Evolutionary conservation across 495 filamentous ascomycete species (phyloP), one percentile per base, ranked within the genome.

Genomic region (Tetracladium setigerum): DNA sequence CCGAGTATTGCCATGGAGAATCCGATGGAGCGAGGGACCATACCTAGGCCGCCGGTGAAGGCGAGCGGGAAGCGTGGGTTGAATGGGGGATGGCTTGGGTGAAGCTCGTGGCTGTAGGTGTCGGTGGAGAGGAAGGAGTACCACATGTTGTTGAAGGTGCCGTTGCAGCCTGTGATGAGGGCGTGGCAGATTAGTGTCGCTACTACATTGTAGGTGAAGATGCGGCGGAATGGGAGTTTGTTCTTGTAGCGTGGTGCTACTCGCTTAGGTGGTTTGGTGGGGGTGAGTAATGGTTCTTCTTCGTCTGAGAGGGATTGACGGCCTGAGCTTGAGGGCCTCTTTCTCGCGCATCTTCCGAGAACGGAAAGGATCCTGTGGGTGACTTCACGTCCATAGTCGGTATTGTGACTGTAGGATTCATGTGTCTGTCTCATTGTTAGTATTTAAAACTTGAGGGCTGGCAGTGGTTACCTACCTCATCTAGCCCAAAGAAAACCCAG

Each of bases 141-240:
- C 86, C 85, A 91, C 38, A 91, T 73, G 41, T 81, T 84, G 63
- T 87, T 87, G 72, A 90, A 92, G 36, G 86, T 86, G 49, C 83
- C 84, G 62, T 89, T 74, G 56, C 89, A 85, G 57, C 85, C 79
- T 33, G 83, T 79, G 45, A 92, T 73, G 52, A 89, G 73, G 37
- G 75, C 82, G 61, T 84, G 81, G 1, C 82, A 74, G 11, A 80
- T 38, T 3, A 92, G 67, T 1, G 86, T 89, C 52, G 64, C 71
- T 54, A 79, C 50, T 17, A 95, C 82, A 54, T 91, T 91, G 42
- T 73, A 74, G 2, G 86, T 92, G 72, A 87, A 92, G 48, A 95
- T 86, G 19, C 76, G 73, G 16, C 77, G 73, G 68, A 91, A 86
- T 7, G 86, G 75, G 27, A 91, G 68, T 10, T 66, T 72, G 33